Evolutionary conservation across 345 rosid species (phyloP).

Genomic region (Psidium guajava): DNA sequence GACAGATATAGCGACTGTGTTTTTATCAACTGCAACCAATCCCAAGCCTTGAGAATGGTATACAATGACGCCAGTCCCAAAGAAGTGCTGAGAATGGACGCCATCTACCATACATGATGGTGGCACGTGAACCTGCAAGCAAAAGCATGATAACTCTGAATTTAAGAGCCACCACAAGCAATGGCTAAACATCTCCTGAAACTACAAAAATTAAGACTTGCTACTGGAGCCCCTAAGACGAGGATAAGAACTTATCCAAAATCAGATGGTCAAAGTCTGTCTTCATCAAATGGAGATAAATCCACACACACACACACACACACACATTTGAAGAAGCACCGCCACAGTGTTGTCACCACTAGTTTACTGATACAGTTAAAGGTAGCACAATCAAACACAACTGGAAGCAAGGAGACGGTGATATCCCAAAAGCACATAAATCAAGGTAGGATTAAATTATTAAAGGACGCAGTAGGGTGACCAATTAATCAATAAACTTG

Average conservation of each 20-base stretch:
- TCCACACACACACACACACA: background rate
- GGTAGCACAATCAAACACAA: background rate
- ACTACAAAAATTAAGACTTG: background rate
- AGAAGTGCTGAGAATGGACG: conserved; percentile 67
- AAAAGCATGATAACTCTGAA: background rate
- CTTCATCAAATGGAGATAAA: background rate
- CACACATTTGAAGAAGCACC: background rate
- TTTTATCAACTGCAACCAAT: conserved; percentile 86
- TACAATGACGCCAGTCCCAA: conserved; percentile 85
- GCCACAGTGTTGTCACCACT: background rate
- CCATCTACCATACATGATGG: conserved; percentile 92
- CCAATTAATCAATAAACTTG: background rate
- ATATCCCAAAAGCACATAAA: background rate
- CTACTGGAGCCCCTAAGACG: background rate
- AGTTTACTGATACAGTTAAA: background rate
- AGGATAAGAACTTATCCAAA: background rate
- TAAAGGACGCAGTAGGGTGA: background rate
- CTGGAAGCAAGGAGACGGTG: background rate
- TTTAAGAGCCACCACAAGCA: background rate
- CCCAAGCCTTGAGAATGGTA: conserved; percentile 86
- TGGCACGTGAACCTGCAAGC: conserved; percentile 85
- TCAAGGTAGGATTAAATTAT: background rate
- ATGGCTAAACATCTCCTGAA: background rate
- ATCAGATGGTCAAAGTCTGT: background rate
- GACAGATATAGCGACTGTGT: conserved; percentile 70